Conservation (phyloP, 2,329 filamentous ascomycete species). For the Blumeriella jaapii region DNA sequence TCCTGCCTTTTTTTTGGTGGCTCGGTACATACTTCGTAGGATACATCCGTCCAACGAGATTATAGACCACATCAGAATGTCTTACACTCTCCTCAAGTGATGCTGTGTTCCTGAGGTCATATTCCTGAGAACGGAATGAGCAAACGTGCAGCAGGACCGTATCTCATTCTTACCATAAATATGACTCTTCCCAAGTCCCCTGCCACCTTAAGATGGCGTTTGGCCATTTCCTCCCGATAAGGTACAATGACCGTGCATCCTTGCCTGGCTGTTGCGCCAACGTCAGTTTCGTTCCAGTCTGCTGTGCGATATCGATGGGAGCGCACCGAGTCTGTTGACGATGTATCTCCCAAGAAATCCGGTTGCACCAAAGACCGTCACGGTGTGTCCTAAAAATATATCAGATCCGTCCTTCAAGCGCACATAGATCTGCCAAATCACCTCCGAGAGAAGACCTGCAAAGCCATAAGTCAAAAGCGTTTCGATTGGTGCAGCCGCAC, state of each 20-base stretch:
- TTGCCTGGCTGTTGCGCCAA: slow-evolving; percentile 54
- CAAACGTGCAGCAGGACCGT: background rate
- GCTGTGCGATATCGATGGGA: slow-evolving; percentile 7
- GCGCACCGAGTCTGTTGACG: slow-evolving; percentile 77
- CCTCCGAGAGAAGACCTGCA: slow-evolving; percentile 74
- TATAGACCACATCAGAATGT: slow-evolving; percentile 96
- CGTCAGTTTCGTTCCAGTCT: slow-evolving; percentile 15
- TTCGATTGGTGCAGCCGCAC: slow-evolving; percentile 9
- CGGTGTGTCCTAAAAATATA: slow-evolving; percentile 63
- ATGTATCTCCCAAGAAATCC: slow-evolving; percentile 95
- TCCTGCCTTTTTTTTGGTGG: background rate
- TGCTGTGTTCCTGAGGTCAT: slow-evolving; percentile 83
- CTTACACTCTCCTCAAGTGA: slow-evolving; percentile 95
- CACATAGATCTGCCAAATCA: slow-evolving; percentile 31
- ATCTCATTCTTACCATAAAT: slow-evolving; percentile 52
- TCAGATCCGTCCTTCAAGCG: slow-evolving; percentile 14
- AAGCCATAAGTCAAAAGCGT: slow-evolving; percentile 23
- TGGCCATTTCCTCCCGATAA: slow-evolving; percentile 94
- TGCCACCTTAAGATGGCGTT: slow-evolving; percentile 91
- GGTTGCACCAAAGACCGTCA: slow-evolving; percentile 94
- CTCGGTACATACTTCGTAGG: slow-evolving; percentile 66
- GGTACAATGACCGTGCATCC: slow-evolving; percentile 92
- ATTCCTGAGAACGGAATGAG: slow-evolving; percentile 49
- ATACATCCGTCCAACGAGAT: slow-evolving; percentile 87
- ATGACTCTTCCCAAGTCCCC: slow-evolving; percentile 84